Percentiles rank a stretch among this genome's conserved stretches.
These are phyloP conservation scores for Arthrinium phaeospermum DNA, from an alignment of 2,329 filamentous ascomycete genomes.

Conservation along the genomic window DNA sequence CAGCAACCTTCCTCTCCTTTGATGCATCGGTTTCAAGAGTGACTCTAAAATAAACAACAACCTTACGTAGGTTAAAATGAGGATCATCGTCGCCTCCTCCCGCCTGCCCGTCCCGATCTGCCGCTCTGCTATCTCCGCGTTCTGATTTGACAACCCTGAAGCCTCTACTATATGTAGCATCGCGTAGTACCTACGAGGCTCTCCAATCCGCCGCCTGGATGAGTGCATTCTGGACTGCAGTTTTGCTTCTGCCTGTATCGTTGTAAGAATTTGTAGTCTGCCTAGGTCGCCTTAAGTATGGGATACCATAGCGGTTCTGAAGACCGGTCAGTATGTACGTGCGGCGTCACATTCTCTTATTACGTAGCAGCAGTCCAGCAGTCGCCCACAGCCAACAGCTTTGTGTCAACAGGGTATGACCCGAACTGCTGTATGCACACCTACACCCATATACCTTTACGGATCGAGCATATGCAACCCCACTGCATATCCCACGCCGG, in stretches of 20 bases:
- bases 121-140: not conserved
- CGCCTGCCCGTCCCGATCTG: not conserved
- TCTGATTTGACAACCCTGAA: not conserved
- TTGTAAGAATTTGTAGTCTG: no score
- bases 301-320: not conserved
- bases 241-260: no score
- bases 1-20: not conserved
- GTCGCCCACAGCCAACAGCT: not conserved
- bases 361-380: not conserved
- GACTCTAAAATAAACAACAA: not conserved
- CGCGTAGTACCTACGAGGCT: not conserved
- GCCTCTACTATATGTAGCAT: not conserved
- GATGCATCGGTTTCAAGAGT: not conserved
- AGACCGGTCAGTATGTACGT: no score
- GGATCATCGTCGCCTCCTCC: not conserved
- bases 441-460: not conserved
- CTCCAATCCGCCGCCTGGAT: not conserved
- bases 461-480: not conserved
- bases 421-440: not conserved
- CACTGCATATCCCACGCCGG: no score
- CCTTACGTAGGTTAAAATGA: not conserved
- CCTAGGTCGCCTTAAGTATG: not conserved
- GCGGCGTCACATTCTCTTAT: no score
- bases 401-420: not conserved
- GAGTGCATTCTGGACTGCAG: no score